A percentile compares a stretch with the other conserved stretches of the same genome.
These are phyloP conservation scores for Pogostemon cablin DNA, from an alignment of 257 asterid genomes.

Conservation along the genomic window DNA sequence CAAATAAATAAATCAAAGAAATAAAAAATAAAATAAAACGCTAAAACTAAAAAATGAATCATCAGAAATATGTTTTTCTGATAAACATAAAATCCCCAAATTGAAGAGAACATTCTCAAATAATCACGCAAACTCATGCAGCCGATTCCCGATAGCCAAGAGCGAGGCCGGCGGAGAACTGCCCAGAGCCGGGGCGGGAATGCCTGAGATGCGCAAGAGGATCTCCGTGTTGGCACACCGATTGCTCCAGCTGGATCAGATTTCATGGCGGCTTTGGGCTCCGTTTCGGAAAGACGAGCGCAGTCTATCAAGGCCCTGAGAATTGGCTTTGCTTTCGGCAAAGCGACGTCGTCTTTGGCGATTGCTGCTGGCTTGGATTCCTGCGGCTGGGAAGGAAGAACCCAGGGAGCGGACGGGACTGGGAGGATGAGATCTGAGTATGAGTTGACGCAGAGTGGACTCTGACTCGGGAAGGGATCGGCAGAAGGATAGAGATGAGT, in stretches of 20 bases:
- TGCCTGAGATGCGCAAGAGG: constrained; percentile 84
- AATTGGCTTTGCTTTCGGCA: constrained; percentile 53
- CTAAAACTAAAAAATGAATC: too few relatives aligned
- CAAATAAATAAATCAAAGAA: too few relatives aligned
- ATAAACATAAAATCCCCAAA: too few relatives aligned
- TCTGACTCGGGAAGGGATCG: constrained; percentile 62
- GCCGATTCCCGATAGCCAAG: constrained; percentile 84
- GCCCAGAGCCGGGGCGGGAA: constrained; percentile 81
- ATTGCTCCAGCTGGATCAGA: constrained; percentile 61
- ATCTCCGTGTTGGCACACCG: constrained; percentile 67
- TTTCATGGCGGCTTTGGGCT: constrained; percentile 62
- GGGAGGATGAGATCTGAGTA: constrained; percentile 64
- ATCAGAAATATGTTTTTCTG: too few relatives aligned
- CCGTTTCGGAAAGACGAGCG: constrained; percentile 67
- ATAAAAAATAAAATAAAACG: too few relatives aligned
- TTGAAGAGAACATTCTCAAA: too few relatives aligned
- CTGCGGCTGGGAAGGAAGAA: constrained; percentile 29
- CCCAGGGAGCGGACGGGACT: constrained; percentile 54
- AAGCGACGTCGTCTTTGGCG: constrained; percentile 38
- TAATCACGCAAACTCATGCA: constrained; percentile 63
- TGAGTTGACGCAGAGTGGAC: constrained; percentile 50
- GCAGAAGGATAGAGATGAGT: constrained; percentile 42
- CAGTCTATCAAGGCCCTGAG: constrained; percentile 62
- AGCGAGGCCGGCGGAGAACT: constrained; percentile 62
- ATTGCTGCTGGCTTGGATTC: constrained; percentile 20